These are phyloP conservation scores for Lenzites betulinus DNA, from an alignment of 768 basidiomycete species.

Conservation along the genomic window DNA sequence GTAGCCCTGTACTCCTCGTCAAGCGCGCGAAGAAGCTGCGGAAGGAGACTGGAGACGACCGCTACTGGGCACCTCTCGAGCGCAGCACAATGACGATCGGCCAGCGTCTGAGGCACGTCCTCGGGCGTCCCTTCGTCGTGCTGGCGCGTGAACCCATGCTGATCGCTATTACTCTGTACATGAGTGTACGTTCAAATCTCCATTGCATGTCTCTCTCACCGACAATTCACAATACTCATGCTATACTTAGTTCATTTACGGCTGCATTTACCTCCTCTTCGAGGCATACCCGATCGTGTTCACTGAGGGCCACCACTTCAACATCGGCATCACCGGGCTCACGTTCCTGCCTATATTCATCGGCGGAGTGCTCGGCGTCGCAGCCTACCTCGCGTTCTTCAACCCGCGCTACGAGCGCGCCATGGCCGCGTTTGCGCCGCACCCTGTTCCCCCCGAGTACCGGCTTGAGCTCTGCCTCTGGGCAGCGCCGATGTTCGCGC, in stretches of 20 bases:
- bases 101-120: conserved; percentile 47
- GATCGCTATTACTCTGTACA: conserved; percentile 58
- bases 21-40: conserved; percentile 51
- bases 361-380: conserved; percentile 38
- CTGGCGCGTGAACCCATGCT: conserved; percentile 71
- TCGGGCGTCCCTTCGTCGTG: conserved; percentile 62
- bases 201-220: neutral
- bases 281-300: conserved; percentile 70
- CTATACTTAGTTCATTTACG: conserved; percentile 55
- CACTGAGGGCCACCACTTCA: conserved; percentile 52
- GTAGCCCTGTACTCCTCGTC: conserved; percentile 57
- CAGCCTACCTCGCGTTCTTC: conserved; percentile 45
- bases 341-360: conserved; percentile 63
- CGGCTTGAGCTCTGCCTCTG: conserved; percentile 53
- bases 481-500: conserved; percentile 52
- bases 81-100: conserved; percentile 41
- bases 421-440: conserved; percentile 46
- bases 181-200: conserved; percentile 46
- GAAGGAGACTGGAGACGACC: conserved; percentile 51
- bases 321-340: conserved; percentile 54
- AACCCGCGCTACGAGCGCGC: conserved; percentile 54
- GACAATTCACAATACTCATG: conserved; percentile 8
- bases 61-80: conserved; percentile 57
- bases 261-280: conserved; percentile 62
- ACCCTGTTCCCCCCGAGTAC: conserved; percentile 64